These are phyloP conservation scores for Termitomyces sp. DNA, from an alignment of 768 basidiomycete species.

Conservation along the genomic window DNA sequence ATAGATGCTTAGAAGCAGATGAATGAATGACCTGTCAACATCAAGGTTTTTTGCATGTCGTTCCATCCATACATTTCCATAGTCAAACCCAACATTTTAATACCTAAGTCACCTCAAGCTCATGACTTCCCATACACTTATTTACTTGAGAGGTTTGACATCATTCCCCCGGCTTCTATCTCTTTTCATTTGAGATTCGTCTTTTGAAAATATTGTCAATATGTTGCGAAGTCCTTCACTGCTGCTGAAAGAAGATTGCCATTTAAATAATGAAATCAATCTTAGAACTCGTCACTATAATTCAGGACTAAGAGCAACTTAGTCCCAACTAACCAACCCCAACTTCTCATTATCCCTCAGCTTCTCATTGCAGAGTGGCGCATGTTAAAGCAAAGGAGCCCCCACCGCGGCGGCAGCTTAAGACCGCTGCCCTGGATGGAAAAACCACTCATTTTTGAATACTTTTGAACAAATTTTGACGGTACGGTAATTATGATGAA, in stretches of 20 bases:
- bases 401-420: neutral
- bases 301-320: neutral
- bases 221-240: neutral
- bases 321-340: neutral
- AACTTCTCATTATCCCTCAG: neutral
- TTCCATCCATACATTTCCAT: neutral
- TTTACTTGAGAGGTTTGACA: neutral
- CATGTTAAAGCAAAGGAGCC: neutral
- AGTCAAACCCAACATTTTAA: neutral
- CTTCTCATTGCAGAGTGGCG: neutral
- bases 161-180: neutral
- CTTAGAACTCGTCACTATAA: neutral
- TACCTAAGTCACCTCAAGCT: neutral
- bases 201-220: neutral
- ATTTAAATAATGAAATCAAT: neutral
- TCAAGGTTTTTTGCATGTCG: conserved; percentile 2
- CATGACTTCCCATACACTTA: neutral
- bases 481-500: neutral
- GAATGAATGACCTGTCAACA: conserved; percentile 7
- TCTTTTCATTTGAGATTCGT: neutral
- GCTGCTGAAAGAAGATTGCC: neutral
- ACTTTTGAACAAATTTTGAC: neutral
- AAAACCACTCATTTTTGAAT: too few relatives aligned
- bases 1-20: conserved; percentile 15
- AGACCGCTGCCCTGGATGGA: neutral